phyloP scores from a whole-genome alignment of 441 rosid genomes.

The Breynia disticha region DNA sequence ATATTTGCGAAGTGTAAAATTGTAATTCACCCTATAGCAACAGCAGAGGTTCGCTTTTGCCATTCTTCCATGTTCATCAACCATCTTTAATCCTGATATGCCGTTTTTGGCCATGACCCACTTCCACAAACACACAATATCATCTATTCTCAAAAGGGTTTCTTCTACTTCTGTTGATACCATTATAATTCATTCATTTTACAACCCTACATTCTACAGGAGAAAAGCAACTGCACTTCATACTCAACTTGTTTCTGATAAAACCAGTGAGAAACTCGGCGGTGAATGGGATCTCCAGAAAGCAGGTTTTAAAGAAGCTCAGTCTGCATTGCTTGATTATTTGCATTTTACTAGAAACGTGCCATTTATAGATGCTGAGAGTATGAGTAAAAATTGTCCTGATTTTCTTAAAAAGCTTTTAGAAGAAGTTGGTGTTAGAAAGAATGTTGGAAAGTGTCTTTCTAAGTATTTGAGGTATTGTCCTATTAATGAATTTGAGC shows the following conservation, averaged over 20 bases:
- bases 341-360: constrained; percentile 55
- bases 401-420: constrained; percentile 37
- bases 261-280: constrained; percentile 1
- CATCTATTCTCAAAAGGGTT: constrained; percentile 33
- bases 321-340: constrained; percentile 60
- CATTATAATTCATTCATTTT: constrained; percentile 14
- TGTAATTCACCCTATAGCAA: no score
- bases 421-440: constrained; percentile 19
- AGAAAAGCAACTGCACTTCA: constrained; percentile 15
- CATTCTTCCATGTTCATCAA: no score
- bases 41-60: no score
- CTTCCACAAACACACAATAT: constrained; percentile 25
- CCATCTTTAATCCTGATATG: background rate
- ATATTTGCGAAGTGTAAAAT: no score
- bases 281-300: no score
- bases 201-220: constrained; percentile 34
- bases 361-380: constrained; percentile 50
- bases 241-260: constrained; percentile 5
- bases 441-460: constrained; percentile 28
- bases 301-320: constrained; percentile 22
- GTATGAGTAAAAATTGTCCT: constrained; percentile 57
- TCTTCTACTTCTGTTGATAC: constrained; percentile 24
- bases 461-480: constrained; percentile 45
- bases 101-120: constrained; percentile 24
- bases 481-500: constrained; percentile 85